These are phyloP conservation scores for Rhazya stricta DNA, from an alignment of 257 asterid genomes.

Conservation along the genomic window DNA sequence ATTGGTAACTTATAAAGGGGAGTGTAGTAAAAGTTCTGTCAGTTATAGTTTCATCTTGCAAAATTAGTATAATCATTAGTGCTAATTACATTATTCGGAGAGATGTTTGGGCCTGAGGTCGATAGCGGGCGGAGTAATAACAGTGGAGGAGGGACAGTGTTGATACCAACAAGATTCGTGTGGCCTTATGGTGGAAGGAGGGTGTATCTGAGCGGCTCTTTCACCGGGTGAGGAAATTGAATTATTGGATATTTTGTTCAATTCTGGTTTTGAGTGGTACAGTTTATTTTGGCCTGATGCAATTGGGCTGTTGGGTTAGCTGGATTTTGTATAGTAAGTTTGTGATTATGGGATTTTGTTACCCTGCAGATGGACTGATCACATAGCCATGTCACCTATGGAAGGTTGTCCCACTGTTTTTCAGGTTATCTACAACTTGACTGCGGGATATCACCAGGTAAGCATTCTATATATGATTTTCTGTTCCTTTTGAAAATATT, in stretches of 20 bases:
- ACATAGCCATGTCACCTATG: slow-evolving; percentile 56
- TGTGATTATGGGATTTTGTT: slow-evolving; percentile 9
- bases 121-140: slow-evolving; percentile 34
- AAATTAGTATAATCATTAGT: slow-evolving; percentile 11
- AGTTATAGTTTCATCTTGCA: slow-evolving; percentile 14
- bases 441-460: slow-evolving; percentile 74
- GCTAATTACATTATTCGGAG: slow-evolving; percentile 21
- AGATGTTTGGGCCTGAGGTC: slow-evolving; percentile 41
- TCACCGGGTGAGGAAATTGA: slow-evolving; percentile 47
- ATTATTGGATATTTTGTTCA: slow-evolving; percentile 17
- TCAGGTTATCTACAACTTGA: slow-evolving; percentile 53
- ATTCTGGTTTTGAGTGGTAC: slow-evolving; percentile 6
- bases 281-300: background rate
- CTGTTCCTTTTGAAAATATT: background rate
- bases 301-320: background rate
- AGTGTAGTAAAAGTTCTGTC: slow-evolving; percentile 3
- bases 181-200: slow-evolving; percentile 77
- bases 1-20: slow-evolving; percentile 14
- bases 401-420: slow-evolving; percentile 74
- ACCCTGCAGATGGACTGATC: slow-evolving; percentile 54
- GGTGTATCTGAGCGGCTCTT: slow-evolving; percentile 62
- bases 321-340: background rate
- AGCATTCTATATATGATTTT: background rate
- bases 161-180: slow-evolving; percentile 56
- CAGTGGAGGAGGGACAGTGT: slow-evolving; percentile 30